Base-by-base conservation (phyloP, 177 flowering plant genomes). In the Vitis hybrid region DNA sequence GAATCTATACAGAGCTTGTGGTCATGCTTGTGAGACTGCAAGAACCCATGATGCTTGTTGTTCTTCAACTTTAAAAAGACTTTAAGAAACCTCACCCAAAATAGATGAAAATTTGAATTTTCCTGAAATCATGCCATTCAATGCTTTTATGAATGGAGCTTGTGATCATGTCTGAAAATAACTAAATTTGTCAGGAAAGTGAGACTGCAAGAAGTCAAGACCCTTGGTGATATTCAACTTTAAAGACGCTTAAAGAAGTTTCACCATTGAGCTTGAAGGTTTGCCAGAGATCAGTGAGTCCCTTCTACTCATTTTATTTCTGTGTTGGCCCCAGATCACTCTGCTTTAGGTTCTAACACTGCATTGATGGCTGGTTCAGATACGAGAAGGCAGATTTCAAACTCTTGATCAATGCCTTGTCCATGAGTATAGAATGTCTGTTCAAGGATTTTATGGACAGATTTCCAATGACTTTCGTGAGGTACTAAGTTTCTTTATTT, bases 211-310 rank as follows among this genome's bases (percentile, higher is more conserved):
- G 69, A 82, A 84, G 85, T 48, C 67, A 85, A n/a, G 88, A 86
- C 68, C 49, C 65, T 20, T 89, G 88, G 88, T 87, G 88, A 73
- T 75, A 15, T n/a, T 70, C 84, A 16, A 79, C 89, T 10, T 66
- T 82, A 18, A 76, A 74, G 57, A 80, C 70, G 56, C 83, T 86
- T 20, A 84, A 82, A 82, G 86, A 83, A 73, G 76, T 76, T 16
- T 80, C 91, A 49, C 91, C 94, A 13, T 76, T 87, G 82, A 85
- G 90, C 85, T 79, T 89, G 82, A 89, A 89, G 76, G 92, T 87
- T 78, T 73, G 90, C 15, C 76, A 82, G 75, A 83, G 82, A 86
- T 89, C 94, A 16, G 94, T 87, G 66, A 80, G 94, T 83, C 39
- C 31, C 57, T n/a, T 65, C 62, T 31, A 0, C 4, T 48, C 50